Percentiles rank a stretch among this genome's conserved stretches.
Evolutionary conservation across 1,139 yeast species (phyloP).

Genomic region (Suhomyces ambrosiae): DNA sequence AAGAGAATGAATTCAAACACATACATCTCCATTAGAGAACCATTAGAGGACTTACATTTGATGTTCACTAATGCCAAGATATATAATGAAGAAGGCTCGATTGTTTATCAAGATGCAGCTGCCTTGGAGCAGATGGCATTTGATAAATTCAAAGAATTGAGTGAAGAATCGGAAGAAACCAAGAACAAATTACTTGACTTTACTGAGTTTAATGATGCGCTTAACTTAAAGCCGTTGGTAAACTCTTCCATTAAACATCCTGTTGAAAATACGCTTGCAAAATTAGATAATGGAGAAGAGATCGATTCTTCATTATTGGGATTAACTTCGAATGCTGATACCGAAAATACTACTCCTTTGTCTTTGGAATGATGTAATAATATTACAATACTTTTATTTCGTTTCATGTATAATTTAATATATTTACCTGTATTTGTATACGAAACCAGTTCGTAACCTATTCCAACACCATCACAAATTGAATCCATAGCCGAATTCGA

Average conservation of each 20-base stretch:
- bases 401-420: slow-evolving; percentile 2
- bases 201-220: slow-evolving; percentile 50
- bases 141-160: slow-evolving; percentile 34
- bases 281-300: slow-evolving; percentile 25
- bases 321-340: slow-evolving; percentile 14
- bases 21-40: slow-evolving; percentile 59
- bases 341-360: slow-evolving; percentile 15
- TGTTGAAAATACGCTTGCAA: slow-evolving; percentile 23
- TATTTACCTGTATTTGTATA: slow-evolving; percentile 4
- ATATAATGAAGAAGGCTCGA: slow-evolving; percentile 89
- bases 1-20: slow-evolving; percentile 57
- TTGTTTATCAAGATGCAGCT: slow-evolving; percentile 77
- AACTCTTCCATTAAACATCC: slow-evolving; percentile 30
- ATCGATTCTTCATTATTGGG: slow-evolving; percentile 25
- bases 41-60: slow-evolving; percentile 69
- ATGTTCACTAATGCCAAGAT: slow-evolving; percentile 82
- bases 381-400: slow-evolving; percentile 3
- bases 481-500: too few relatives aligned
- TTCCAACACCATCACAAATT: too few relatives aligned
- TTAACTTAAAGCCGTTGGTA: slow-evolving; percentile 44
- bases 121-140: slow-evolving; percentile 56
- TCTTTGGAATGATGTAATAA: slow-evolving; percentile 6
- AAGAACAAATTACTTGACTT: slow-evolving; percentile 45
- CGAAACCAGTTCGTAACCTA: too few relatives aligned
- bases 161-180: slow-evolving; percentile 27